These are phyloP conservation scores for Blepharisma japonicum DNA, from an alignment of 73 alveolate species.

Conservation along the genomic window DNA sequence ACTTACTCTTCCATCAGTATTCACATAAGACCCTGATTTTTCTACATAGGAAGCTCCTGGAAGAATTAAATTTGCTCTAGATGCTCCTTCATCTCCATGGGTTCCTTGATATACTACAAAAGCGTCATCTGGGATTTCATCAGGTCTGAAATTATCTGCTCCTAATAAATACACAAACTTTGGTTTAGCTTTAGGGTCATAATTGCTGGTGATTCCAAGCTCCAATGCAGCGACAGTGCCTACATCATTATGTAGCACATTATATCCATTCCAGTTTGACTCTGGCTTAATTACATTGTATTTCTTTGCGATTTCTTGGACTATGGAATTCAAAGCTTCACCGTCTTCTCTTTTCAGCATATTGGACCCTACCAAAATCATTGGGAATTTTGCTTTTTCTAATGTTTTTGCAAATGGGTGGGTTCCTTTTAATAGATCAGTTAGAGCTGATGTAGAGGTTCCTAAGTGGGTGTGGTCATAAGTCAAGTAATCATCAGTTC, in stretches of 20 bases:
- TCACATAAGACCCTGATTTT: slow-evolving; percentile 76
- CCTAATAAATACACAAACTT: slow-evolving; percentile 76
- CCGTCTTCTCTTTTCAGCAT: slow-evolving; percentile 74
- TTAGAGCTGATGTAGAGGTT: slow-evolving; percentile 57
- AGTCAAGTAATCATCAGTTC: slow-evolving; percentile 64
- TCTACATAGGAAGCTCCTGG: slow-evolving; percentile 91
- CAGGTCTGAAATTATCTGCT: slow-evolving; percentile 75
- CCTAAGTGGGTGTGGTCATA: slow-evolving; percentile 76
- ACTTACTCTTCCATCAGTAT: slow-evolving; percentile 87
- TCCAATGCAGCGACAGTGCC: slow-evolving; percentile 82
- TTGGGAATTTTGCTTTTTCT: slow-evolving; percentile 75
- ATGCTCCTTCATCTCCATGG: slow-evolving; percentile 92
- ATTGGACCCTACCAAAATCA: slow-evolving; percentile 58
- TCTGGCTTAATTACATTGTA: slow-evolving; percentile 58
- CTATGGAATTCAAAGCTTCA: slow-evolving; percentile 56
- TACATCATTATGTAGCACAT: slow-evolving; percentile 65
- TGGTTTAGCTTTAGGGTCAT: slow-evolving; percentile 41
- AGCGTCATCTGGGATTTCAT: slow-evolving; percentile 80
- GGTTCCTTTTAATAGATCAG: slow-evolving; percentile 71
- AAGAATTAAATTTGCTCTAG: slow-evolving; percentile 76
- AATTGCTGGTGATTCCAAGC: slow-evolving; percentile 61
- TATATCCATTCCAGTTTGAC: slow-evolving; percentile 82
- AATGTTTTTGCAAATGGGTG: slow-evolving; percentile 77
- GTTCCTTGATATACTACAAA: slow-evolving; percentile 84
- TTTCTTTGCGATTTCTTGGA: slow-evolving; percentile 51